Evolutionary conservation across 495 filamentous ascomycete genomes (phyloP).

Genomic region (Penicillium longicatenatum): DNA sequence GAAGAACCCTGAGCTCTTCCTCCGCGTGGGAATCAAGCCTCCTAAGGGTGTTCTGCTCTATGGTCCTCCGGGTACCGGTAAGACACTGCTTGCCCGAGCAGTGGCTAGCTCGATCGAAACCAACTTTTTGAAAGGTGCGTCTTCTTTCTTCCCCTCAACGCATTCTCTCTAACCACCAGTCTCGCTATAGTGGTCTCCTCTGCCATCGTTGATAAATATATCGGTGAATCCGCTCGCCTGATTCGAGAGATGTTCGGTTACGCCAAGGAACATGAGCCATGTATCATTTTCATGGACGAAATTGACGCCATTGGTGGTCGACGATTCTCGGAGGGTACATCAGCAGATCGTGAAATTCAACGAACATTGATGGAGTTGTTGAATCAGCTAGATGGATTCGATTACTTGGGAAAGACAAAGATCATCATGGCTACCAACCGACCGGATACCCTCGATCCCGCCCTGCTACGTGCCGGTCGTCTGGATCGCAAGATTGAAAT

Average conservation of each 20-base stretch:
- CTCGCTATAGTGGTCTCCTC: conserved; percentile 82
- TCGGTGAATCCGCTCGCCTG: conserved; percentile 94
- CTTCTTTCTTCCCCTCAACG: not conserved
- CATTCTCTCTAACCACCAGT: conserved; percentile 17
- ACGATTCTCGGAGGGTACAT: conserved; percentile 97
- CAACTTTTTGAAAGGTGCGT: conserved; percentile 93
- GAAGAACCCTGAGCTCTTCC: conserved; percentile 98
- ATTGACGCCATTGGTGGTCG: conserved; percentile 99
- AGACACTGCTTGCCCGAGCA: conserved; percentile 91
- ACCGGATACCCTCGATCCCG: conserved; percentile 96
- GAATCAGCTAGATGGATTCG: conserved; percentile 98
- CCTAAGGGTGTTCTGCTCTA: conserved; percentile 98
- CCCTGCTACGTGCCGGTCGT: conserved; percentile 88
- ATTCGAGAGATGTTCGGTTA: conserved; percentile 99
- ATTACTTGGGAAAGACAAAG: conserved; percentile 99
- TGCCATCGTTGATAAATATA: conserved; percentile 99
- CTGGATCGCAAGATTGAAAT: conserved; percentile 99
- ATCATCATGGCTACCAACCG: conserved; percentile 99
- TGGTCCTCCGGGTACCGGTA: conserved; percentile 96
- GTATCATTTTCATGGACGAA: conserved; percentile 99
- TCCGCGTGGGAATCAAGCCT: conserved; percentile 97
- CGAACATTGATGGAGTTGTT: conserved; percentile 98
- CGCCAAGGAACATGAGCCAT: conserved; percentile 98
- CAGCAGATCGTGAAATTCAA: conserved; percentile 97
- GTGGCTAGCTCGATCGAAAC: conserved; percentile 97